phyloP scores from a whole-genome alignment of 1,284 basidiomycete species.

The Porodaedalea pini region DNA sequence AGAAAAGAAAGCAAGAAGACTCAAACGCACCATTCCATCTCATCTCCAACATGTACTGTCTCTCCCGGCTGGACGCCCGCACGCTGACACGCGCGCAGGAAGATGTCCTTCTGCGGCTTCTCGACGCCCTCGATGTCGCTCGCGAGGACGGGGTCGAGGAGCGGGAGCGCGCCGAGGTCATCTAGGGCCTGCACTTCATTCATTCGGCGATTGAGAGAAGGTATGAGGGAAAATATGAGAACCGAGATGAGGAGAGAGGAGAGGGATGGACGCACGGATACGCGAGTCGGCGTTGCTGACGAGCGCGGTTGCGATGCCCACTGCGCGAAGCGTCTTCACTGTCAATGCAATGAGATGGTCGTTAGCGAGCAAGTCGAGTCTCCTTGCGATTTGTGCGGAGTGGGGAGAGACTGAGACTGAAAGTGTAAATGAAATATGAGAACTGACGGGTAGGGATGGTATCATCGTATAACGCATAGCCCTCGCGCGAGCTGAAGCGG shows the following conservation, averaged over 20 bases:
- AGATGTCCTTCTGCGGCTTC: constrained; percentile 63
- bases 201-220: not conserved
- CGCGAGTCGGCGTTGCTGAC: constrained; percentile 34
- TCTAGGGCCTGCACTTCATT: constrained; percentile 43
- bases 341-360: not conserved
- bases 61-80: constrained; percentile 36
- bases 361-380: not conserved
- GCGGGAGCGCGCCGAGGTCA: constrained; percentile 51
- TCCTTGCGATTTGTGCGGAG: too few relatives aligned
- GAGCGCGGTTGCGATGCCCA: constrained; percentile 51
- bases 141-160: constrained; percentile 52
- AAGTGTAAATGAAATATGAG: too few relatives aligned
- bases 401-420: too few relatives aligned
- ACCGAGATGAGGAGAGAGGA: not conserved
- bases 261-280: constrained; percentile 20
- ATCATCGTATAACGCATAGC: constrained; percentile 67
- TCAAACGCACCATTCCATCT: constrained; percentile 51
- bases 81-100: constrained; percentile 39
- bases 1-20: not conserved
- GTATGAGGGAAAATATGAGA: not conserved
- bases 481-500: constrained; percentile 65
- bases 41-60: constrained; percentile 70
- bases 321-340: constrained; percentile 47
- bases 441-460: constrained; percentile 54
- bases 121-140: constrained; percentile 65